A percentile compares a stretch with the other conserved stretches of the same genome.
Conservation (phyloP, 805 yeast species). For the Geotrichum ghanense region DNA sequence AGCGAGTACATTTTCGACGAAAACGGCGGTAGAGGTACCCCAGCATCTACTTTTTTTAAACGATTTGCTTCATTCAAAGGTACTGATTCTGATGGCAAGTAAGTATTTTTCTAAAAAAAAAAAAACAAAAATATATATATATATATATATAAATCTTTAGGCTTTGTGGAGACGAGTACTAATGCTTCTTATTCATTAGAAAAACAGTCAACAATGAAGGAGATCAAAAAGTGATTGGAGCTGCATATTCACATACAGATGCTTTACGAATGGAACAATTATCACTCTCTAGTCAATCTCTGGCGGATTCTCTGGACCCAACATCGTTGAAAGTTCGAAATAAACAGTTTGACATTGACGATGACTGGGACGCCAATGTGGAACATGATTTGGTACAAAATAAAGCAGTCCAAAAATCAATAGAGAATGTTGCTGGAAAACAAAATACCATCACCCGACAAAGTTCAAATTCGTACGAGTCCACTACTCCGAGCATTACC, state of each 20-base stretch:
- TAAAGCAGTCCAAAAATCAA: slow-evolving; percentile 12
- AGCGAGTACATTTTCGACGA: slow-evolving; percentile 55
- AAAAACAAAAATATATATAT: too few relatives aligned
- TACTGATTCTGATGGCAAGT: slow-evolving; percentile 6
- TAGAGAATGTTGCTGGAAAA: slow-evolving; percentile 14
- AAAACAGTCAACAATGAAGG: slow-evolving; percentile 12
- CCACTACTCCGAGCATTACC: not conserved
- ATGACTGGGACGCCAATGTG: slow-evolving; percentile 85
- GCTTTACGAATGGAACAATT: slow-evolving; percentile 12
- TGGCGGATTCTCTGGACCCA: slow-evolving; percentile 6
- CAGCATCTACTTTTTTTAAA: slow-evolving; percentile 40
- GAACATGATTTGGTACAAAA: slow-evolving; percentile 23
- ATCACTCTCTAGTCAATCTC: slow-evolving; percentile 15
- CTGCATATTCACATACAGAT: slow-evolving; percentile 46
- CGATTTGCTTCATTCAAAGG: slow-evolving; percentile 21
- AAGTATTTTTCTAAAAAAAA: not conserved
- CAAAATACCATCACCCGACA: slow-evolving; percentile 5
- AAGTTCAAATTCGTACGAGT: not conserved
- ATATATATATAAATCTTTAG: too few relatives aligned
- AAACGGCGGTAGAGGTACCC: slow-evolving; percentile 55
- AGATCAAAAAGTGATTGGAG: slow-evolving; percentile 38
- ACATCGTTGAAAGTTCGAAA: not conserved
- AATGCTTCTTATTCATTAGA: not conserved
- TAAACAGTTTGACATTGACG: slow-evolving; percentile 62
- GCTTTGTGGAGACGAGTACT: not conserved